These are phyloP conservation scores for Suillus plorans DNA, from an alignment of 768 basidiomycete species.

Conservation along the genomic window DNA sequence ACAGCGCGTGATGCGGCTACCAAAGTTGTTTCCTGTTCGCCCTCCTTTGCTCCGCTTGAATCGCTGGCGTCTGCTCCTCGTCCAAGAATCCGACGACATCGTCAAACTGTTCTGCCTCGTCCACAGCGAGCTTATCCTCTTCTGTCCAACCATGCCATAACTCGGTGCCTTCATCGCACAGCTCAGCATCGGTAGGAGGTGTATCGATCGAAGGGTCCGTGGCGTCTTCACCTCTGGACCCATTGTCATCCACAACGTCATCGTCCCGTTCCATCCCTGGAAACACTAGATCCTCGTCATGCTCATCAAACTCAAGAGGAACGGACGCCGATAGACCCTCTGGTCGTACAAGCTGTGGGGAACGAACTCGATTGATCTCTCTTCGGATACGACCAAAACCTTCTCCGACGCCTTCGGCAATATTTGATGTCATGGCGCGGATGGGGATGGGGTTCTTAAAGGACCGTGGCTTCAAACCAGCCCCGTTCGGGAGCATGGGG, in stretches of 20 bases:
- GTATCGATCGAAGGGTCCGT: constrained; percentile 37
- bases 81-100: constrained; percentile 34
- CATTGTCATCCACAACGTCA: constrained; percentile 20
- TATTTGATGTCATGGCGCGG: constrained; percentile 46
- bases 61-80: constrained; percentile 28
- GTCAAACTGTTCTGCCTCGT: constrained; percentile 33
- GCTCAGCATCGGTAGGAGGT: constrained; percentile 31
- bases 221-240: constrained; percentile 26
- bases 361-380: constrained; percentile 53
- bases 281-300: constrained; percentile 59
- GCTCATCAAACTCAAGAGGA: constrained; percentile 61
- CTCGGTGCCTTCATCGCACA: constrained; percentile 17
- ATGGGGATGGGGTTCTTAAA: constrained; percentile 55
- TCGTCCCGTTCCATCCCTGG: constrained; percentile 21
- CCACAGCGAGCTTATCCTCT: constrained; percentile 30
- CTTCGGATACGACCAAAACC: constrained; percentile 58
- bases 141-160: constrained; percentile 23
- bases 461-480: constrained; percentile 37
- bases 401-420: constrained; percentile 58
- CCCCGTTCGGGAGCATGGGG: constrained; percentile 83
- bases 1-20: not conserved
- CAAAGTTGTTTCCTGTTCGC: constrained; percentile 9
- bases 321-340: constrained; percentile 30
- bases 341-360: constrained; percentile 36
- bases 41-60: constrained; percentile 15